Conservation (phyloP, 1,284 basidiomycete genomes). For the Boletellus sp. region DNA sequence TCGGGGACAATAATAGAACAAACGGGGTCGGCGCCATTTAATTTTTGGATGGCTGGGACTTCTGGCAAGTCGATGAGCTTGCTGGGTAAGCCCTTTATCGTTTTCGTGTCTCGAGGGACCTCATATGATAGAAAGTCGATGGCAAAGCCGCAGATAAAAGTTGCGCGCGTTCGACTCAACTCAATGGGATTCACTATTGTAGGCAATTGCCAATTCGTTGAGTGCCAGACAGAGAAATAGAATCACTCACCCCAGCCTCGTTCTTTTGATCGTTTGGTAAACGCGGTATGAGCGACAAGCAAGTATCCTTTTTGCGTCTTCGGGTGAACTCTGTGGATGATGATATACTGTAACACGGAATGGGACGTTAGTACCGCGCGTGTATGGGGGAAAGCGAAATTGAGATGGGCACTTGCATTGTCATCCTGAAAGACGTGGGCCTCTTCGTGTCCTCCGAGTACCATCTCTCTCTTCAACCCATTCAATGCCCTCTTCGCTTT, state of each 20-base stretch:
- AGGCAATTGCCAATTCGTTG: constrained; percentile 1
- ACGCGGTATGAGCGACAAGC: constrained; percentile 87
- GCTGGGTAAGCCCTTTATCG: constrained; percentile 72
- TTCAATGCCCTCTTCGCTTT: constrained; percentile 83
- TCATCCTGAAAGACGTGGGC: constrained; percentile 95
- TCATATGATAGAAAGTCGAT: constrained; percentile 69
- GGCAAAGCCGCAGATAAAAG: constrained; percentile 76
- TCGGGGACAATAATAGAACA: constrained; percentile 81
- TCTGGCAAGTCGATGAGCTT: constrained; percentile 63
- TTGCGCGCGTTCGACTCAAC: constrained; percentile 73
- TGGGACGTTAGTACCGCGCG: constrained; percentile 4
- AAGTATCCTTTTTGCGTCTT: constrained; percentile 88
- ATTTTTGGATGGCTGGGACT: constrained; percentile 51
- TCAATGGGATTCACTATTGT: constrained; percentile 75
- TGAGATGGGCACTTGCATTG: constrained; percentile 61
- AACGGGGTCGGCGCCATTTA: constrained; percentile 67
- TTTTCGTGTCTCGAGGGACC: constrained; percentile 49
- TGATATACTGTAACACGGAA: constrained; percentile 62
- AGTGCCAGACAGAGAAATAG: not conserved
- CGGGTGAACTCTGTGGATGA: constrained; percentile 87
- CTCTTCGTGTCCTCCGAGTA: constrained; percentile 76
- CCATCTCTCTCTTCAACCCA: constrained; percentile 86
- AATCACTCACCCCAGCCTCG: constrained; percentile 64
- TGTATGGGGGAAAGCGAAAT: not conserved
- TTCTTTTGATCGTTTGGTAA: constrained; percentile 73